These are phyloP conservation scores for Medicago truncatula DNA, from an alignment of 306 rosid species.

Conservation along the genomic window MtrunA17r5.0-ANR NC_053046.1:8328001-8328500, in stretches of 20 bases:
- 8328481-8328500: constrained; percentile 82
- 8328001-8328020: constrained; percentile 82
- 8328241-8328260: constrained; percentile 80
- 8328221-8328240: constrained; percentile 70
- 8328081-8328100: constrained; percentile 20
- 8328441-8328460: constrained; percentile 59
- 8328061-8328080: constrained; percentile 25
- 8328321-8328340: constrained; percentile 59
- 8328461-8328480: constrained; percentile 86
- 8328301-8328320: constrained; percentile 51
- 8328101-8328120: constrained; percentile 88
- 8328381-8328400: constrained; percentile 58
- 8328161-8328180: constrained; percentile 93
- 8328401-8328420: constrained; percentile 52
- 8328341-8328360: constrained; percentile 54
- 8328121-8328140: constrained; percentile 90
- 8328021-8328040: constrained; percentile 39
- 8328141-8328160: constrained; percentile 68
- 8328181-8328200: constrained; percentile 69
- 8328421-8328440: constrained; percentile 42
- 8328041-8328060: constrained; percentile 29
- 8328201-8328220: constrained; percentile 67
- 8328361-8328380: constrained; percentile 48
- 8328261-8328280: constrained; percentile 86
- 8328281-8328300: constrained; percentile 60